Evolutionary conservation across 2,329 filamentous ascomycete species (phyloP).

Genomic region (Lasiodiplodia gonubiensis): DNA sequence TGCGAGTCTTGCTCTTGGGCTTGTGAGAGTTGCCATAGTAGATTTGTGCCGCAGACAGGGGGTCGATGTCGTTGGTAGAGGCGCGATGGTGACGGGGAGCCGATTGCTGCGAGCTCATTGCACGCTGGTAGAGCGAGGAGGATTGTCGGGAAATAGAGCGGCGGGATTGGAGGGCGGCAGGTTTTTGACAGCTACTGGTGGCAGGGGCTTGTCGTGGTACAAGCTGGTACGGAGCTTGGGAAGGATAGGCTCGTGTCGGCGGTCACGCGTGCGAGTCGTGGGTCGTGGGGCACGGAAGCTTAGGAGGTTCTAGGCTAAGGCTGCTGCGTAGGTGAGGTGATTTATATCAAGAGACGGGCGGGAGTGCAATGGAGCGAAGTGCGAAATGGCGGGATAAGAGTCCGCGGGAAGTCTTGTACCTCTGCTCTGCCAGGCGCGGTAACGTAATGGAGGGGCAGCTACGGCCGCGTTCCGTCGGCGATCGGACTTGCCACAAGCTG

Average conservation of each 20-base stretch:
- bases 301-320: conserved; percentile 17
- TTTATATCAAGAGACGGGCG: conserved; percentile 8
- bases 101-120: conserved; percentile 49
- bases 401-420: conserved; percentile 12
- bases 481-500: conserved; percentile 2
- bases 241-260: conserved; percentile 19
- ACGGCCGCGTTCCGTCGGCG: conserved; percentile 15
- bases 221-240: conserved; percentile 21
- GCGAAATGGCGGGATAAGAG: conserved; percentile 8
- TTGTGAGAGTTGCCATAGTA: conserved; percentile 64
- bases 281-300: conserved; percentile 9
- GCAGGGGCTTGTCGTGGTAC: conserved; percentile 18
- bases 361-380: neutral
- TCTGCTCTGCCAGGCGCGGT: conserved; percentile 17
- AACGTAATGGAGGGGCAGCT: conserved; percentile 28
- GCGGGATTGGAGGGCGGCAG: neutral
- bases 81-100: conserved; percentile 41
- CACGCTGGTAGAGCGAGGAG: conserved; percentile 1
- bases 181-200: conserved; percentile 15
- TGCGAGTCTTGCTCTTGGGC: conserved; percentile 56
- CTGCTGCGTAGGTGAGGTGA: conserved; percentile 9
- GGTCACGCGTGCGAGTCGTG: conserved; percentile 24
- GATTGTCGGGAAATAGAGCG: neutral
- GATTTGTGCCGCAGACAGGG: conserved; percentile 62
- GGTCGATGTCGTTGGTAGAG: conserved; percentile 57